Evolutionary conservation across 108 stramenopile genomes (phyloP).

Genomic region (Fragilariopsis cylindrus): DNA sequence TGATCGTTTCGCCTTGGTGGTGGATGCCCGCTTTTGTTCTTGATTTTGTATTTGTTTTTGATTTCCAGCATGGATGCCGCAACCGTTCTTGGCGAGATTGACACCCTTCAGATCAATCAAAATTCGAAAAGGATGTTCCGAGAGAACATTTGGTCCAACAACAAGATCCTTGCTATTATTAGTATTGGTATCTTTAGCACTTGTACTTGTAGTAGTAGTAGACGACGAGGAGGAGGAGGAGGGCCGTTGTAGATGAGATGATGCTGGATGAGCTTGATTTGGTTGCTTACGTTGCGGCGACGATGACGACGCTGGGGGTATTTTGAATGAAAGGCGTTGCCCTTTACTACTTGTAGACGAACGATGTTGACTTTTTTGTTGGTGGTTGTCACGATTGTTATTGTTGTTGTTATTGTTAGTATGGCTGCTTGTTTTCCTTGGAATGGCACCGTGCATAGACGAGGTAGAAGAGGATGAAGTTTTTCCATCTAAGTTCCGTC

Average conservation of each 20-base stretch:
- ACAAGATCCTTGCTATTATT: not conserved
- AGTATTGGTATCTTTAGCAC: too few relatives aligned
- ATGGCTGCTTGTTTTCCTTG: not conserved
- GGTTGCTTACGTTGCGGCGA: too few relatives aligned
- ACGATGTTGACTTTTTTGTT: not conserved
- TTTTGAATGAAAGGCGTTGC: too few relatives aligned
- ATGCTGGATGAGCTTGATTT: not conserved
- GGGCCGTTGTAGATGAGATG: not conserved
- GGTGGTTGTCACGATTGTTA: not conserved
- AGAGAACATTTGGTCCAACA: constrained; percentile 1
- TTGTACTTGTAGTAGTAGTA: not conserved
- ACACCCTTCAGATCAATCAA: constrained; percentile 37
- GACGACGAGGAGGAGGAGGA: not conserved
- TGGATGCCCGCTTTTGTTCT: not conserved
- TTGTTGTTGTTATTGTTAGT: not conserved
- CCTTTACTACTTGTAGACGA: too few relatives aligned
- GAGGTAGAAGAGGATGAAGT: not conserved
- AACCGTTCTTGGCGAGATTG: constrained; percentile 22
- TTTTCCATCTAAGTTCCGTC: not conserved
- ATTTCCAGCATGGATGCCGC: constrained; percentile 12
- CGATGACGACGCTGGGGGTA: too few relatives aligned
- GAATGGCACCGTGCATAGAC: constrained; percentile 8
- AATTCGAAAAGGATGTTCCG: constrained; percentile 10
- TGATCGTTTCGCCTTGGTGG: not conserved
- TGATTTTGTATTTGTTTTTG: not conserved